A percentile compares a stretch with the other conserved stretches of the same genome.
Conservation (phyloP, 148 eudicot species). For the Spergularia marina region DNA sequence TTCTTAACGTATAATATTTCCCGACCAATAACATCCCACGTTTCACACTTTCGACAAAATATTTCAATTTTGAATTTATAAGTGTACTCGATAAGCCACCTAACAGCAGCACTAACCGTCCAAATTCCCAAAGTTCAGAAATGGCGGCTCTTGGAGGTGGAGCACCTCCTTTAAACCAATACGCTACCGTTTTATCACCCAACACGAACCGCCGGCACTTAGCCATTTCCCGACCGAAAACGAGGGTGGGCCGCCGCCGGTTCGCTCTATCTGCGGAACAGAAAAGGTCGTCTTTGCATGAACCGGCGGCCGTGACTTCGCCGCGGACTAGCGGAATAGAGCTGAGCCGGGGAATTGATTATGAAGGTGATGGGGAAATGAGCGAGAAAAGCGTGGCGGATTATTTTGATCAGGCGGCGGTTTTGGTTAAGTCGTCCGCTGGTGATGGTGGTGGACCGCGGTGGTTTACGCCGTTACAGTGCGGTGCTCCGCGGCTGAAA, state of each 20-base stretch:
- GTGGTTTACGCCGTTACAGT: slow-evolving; percentile 64
- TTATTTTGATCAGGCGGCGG: slow-evolving; percentile 40
- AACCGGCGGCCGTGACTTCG: not conserved
- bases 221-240: not conserved
- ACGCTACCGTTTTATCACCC: slow-evolving; percentile 3
- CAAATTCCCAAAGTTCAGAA: not conserved
- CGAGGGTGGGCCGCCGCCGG: not conserved
- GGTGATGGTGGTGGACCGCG: slow-evolving; percentile 55
- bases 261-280: not conserved
- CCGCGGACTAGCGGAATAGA: not conserved
- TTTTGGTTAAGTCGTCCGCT: slow-evolving; percentile 25
- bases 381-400: slow-evolving; percentile 29
- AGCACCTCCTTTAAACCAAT: not conserved
- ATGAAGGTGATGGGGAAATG: slow-evolving; percentile 15
- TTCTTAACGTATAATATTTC: too few relatives aligned
- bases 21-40: too few relatives aligned
- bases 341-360: slow-evolving; percentile 14
- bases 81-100: too few relatives aligned
- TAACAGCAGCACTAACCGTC: too few relatives aligned
- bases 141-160: slow-evolving; percentile 17
- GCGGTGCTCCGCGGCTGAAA: slow-evolving; percentile 28
- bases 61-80: too few relatives aligned
- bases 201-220: not conserved
- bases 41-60: too few relatives aligned
- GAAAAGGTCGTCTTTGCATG: not conserved